Evolutionary conservation across 352 stramenopile genomes (phyloP).

Genomic region (Pseudoperonospora humuli): DNA sequence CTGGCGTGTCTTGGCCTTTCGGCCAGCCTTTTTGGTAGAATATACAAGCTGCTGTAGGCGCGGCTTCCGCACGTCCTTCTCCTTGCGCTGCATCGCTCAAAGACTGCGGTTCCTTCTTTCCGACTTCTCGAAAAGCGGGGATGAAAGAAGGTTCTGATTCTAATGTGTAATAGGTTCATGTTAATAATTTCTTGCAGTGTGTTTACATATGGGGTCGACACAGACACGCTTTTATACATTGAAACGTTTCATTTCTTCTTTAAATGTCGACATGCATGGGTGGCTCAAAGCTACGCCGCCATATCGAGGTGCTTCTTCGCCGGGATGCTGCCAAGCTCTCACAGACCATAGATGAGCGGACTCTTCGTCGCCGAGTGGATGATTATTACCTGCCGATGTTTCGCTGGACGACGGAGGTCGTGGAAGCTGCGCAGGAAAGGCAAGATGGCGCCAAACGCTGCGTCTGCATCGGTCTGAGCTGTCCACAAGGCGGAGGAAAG

Average conservation of each 20-base stretch:
- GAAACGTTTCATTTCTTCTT: too few relatives aligned
- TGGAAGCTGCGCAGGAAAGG: slow-evolving; percentile 28
- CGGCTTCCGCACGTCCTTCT: slow-evolving; percentile 19
- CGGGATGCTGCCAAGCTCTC: slow-evolving; percentile 24
- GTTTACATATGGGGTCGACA: too few relatives aligned
- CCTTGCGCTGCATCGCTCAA: slow-evolving; percentile 17
- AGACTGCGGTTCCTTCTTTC: slow-evolving; percentile 6
- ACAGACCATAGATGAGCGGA: slow-evolving; percentile 28
- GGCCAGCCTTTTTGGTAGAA: slow-evolving; percentile 53
- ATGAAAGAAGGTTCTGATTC: slow-evolving; percentile 2
- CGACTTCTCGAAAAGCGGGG: slow-evolving; percentile 8
- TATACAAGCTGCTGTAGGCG: slow-evolving; percentile 45
- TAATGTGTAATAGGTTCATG: too few relatives aligned
- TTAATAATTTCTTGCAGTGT: too few relatives aligned
- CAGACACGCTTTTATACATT: too few relatives aligned
- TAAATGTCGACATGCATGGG: too few relatives aligned
- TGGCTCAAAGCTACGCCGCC: slow-evolving; percentile 29
- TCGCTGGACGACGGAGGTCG: slow-evolving; percentile 51
- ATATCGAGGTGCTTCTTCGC: slow-evolving; percentile 51
- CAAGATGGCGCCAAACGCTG: slow-evolving; percentile 23
- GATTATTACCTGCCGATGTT: slow-evolving; percentile 77
- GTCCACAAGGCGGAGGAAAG: slow-evolving; percentile 79
- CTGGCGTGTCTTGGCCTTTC: slow-evolving; percentile 22
- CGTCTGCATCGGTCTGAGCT: slow-evolving; percentile 73
- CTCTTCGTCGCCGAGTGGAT: slow-evolving; percentile 47